Evolutionary conservation across 1,284 basidiomycete species (phyloP), one percentile per base, ranked within the genome.

Genomic region (Sutorius eximius): DNA sequence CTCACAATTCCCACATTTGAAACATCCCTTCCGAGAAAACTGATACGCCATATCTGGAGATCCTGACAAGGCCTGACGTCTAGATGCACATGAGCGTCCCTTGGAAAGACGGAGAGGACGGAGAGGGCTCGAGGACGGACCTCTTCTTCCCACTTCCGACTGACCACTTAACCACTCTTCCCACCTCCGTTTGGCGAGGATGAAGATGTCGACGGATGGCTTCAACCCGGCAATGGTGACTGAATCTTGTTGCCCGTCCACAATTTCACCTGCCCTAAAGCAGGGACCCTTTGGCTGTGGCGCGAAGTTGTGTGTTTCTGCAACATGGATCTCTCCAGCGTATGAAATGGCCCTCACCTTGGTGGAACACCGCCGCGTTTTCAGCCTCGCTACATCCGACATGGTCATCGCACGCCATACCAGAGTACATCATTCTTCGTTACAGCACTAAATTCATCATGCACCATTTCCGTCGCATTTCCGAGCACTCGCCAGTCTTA

Each of bases 1-100:
- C 88, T 73, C 70, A 89, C 89, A 75, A 70, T 89, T 89, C 64
- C 89, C 89, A 70, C 89, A 91, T 79, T 92, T 92, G 77, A 88
- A 92, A 71, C 89, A 92, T 60, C 88, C 89, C 77, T 90, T 91
- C 79, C 83, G 86, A 58, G 84, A 83, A 77, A 85, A 85, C 71
- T 86, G 85, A 75, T 81, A 87, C 73, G 87, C 84, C 88, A 90
- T 89, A 73, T 71, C 70, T 70, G 59, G 59, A 59, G 61, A 63
- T 64, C 65, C 64, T 58, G 55, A 50, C 60, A 58, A 54, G 54
- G 57, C 62, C 63, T 67, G 52, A 56, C 54, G 62, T 61, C 56
- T 56, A 47, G 43, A 41, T 44, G 48, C 36, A 49, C 13, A 53
- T 65, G 41, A 59, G 54, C 41, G 57, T 41, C 45, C 29, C 38